Evolutionary conservation across 23 red algal species (phyloP), one percentile per base, ranked within the genome.

Genomic region (Gracilaria gracilis): DNA sequence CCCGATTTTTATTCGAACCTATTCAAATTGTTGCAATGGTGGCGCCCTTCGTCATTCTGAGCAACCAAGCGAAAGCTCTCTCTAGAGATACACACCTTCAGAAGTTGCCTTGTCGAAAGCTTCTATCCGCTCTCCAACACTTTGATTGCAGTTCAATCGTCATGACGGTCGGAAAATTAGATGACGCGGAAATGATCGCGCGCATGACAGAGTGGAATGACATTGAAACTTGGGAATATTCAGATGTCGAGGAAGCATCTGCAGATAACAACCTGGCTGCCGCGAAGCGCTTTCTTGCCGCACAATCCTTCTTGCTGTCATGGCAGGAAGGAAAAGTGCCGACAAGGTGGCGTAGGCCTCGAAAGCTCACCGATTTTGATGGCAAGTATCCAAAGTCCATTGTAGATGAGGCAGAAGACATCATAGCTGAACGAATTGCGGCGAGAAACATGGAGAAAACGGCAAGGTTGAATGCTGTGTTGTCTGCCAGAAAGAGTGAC

Each of bases 291-390:
- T 94, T 94, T 67, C 51, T 94, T 48, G 81, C 91, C 0, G 91
- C 91, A 38, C 91, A 94, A 44, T 79, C 81, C 29, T 94, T 94
- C 37, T 55, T 94, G 13, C 83, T 94, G 13, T 78, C 91, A 70
- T 94, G 91, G 91, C 81, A 94, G 38, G 82, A 86, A 23, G 91
- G 91, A 61, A 94, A 94, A 48, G 91, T 94, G 20, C 91, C 91
- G 25, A 81, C 83, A 23, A 71, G 81, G 5, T 94, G 91, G 91
- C 83, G 82, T 31, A 81, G 91, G 25, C 75, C 91, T 0, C 64
- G 91, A 58, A 57, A 58, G 20, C 57, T 94, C 69, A 85, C 74
- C 16, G 91, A 94, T 59, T 94, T 94, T 79, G 73, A 90, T 21
- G 76, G 76, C 4, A 75, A 90, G 40, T 90, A 90, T 50, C 87